A percentile compares a stretch with the other conserved stretches of the same genome.
Evolutionary conservation across 1,284 basidiomycete species (phyloP).

Genomic region (Meripilus lineatus): DNA sequence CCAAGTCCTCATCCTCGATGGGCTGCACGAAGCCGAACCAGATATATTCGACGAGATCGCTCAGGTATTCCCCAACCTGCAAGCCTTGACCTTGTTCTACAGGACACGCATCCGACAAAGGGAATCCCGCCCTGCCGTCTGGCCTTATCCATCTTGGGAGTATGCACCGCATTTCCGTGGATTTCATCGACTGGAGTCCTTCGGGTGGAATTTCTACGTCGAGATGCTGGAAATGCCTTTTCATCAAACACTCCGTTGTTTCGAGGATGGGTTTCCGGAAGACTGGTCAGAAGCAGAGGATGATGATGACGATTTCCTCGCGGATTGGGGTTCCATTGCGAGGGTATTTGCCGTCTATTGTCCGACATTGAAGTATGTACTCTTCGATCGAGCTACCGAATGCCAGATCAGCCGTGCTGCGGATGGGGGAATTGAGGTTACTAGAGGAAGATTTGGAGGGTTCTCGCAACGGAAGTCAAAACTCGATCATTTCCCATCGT

Average conservation of each 20-base stretch:
- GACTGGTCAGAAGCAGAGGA: not conserved
- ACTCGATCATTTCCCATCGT: no score
- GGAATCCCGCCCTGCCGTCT: not conserved
- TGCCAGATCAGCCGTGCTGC: no score
- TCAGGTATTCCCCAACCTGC: constrained; percentile 4
- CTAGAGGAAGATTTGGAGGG: no score
- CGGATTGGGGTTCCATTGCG: not conserved
- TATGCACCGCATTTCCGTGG: constrained; percentile 4
- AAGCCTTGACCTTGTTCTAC: constrained; percentile 2
- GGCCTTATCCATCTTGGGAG: constrained; percentile 10
- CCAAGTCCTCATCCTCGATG: constrained; percentile 4
- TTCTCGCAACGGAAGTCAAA: no score
- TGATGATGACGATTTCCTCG: not conserved
- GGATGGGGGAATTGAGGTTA: no score
- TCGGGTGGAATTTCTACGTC: constrained; percentile 4
- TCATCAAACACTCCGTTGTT: not conserved
- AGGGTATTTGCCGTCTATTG: not conserved
- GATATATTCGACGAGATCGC: constrained; percentile 6
- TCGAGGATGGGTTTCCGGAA: not conserved
- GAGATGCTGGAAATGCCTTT: not conserved
- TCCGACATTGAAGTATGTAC: not conserved
- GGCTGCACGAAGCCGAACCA: constrained; percentile 3
- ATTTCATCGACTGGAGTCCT: constrained; percentile 4
- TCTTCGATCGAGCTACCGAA: no score
- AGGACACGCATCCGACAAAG: constrained; percentile 3